A percentile compares a stretch with the other conserved stretches of the same genome.
Conservation (phyloP, 2,329 filamentous ascomycete species). For the Penicillium crustosum region DNA sequence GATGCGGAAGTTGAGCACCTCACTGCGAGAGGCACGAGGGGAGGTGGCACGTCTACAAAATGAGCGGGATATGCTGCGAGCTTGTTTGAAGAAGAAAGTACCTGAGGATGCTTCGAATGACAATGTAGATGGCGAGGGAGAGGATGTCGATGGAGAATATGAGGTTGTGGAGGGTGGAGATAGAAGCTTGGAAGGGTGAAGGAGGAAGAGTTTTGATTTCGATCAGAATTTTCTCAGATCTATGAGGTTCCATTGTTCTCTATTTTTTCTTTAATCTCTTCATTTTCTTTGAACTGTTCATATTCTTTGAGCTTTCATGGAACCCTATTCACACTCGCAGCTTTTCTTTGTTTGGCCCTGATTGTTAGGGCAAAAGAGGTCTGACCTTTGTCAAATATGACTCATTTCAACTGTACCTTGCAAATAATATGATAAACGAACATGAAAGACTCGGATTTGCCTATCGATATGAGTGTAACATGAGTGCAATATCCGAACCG, state of each 20-base stretch:
- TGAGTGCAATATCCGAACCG: background rate
- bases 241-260: background rate
- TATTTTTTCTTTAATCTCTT: background rate
- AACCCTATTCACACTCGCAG: background rate
- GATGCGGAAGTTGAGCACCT: slow-evolving; percentile 7
- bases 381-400: background rate
- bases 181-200: background rate
- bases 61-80: slow-evolving; percentile 4
- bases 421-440: background rate
- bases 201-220: background rate
- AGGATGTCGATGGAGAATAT: background rate
- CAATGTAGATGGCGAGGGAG: background rate
- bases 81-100: background rate
- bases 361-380: background rate
- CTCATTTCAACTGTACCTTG: background rate
- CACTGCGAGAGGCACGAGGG: slow-evolving; percentile 3
- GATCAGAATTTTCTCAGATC: no score
- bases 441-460: background rate
- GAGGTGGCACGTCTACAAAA: background rate
- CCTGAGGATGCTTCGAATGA: background rate
- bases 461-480: background rate
- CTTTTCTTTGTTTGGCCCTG: background rate
- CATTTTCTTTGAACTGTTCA: background rate
- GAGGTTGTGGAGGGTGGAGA: background rate
- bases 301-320: background rate